Base-by-base conservation (phyloP, 768 basidiomycete genomes). In the Agaricus blazei region DNA sequence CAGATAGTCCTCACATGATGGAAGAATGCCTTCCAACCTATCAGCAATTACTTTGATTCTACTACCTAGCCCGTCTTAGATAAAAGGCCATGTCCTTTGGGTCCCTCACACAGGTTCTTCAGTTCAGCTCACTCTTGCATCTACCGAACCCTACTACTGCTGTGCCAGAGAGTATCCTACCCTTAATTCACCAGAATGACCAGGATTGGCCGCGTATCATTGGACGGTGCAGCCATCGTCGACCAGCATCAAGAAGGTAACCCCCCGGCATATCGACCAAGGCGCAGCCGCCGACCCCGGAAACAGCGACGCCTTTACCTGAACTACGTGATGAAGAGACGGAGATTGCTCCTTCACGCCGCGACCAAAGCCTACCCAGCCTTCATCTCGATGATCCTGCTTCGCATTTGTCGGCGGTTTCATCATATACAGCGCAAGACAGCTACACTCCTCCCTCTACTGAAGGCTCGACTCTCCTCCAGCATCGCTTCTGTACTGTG, bases 251-350 rank as follows among this genome's bases (percentile, higher is more conserved):
- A 19, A 24, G 24, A 19, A 28, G 44, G 24, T 27, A 43, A 45
- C 9, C 23, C 19, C 19, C 19, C 8, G 8, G 28, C 40, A 19
- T 19, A 14, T 41, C 47, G 7, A 29, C 36, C 24, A 26, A 23
- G 14, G 37, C 6, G 23, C 23, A 34, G 23, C 37, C 26, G 15
- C 49, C 51, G 11, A 23, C 41, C 26, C 42, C 40, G 14, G 27
- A 37, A 27, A 9, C 51, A 12, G 3, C 43, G 41, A 43, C 51
- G 42, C 59, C 68, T 23, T 59, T 70, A 43, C 64, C 65, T 14
- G 61, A 70, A 56, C 60, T 71, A 15, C 64, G 70, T 28, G 67
- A 69, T 50, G 62, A 71, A 49, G 60, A 67, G 4, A 67, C 68
- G 11, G 70, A 67, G 55, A 64, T 67, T 51, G 63, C 60, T 23